phyloP scores from a whole-genome alignment of 2,329 filamentous ascomycete genomes.

The Pseudogymnoascus sp. region DNA sequence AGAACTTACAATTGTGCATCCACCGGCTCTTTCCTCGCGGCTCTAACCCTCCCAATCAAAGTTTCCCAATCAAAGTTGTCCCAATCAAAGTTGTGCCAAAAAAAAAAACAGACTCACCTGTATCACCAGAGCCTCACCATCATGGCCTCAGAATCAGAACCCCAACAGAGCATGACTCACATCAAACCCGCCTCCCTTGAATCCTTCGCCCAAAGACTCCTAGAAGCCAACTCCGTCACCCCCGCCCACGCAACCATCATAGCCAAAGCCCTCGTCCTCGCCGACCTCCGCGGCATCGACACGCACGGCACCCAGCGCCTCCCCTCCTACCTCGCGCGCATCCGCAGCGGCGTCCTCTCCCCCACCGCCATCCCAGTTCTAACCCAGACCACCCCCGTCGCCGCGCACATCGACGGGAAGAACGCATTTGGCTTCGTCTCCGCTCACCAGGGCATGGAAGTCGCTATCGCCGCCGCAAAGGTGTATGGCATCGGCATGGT shows the following conservation, averaged over 20 bases:
- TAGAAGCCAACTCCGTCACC: constrained; percentile 55
- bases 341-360: constrained; percentile 63
- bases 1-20: not conserved
- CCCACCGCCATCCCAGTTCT: constrained; percentile 52
- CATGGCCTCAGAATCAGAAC: constrained; percentile 1
- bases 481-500: constrained; percentile 68
- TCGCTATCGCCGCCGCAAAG: constrained; percentile 59
- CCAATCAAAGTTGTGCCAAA: not conserved
- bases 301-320: constrained; percentile 74
- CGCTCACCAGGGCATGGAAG: constrained; percentile 57
- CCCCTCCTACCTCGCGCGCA: constrained; percentile 67
- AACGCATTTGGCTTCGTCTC: constrained; percentile 74
- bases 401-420: constrained; percentile 58
- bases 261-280: constrained; percentile 62
- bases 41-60: not conserved
- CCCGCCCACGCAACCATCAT: constrained; percentile 52
- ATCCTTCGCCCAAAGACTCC: constrained; percentile 45
- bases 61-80: not conserved
- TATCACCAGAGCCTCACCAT: not conserved
- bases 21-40: not conserved
- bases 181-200: not conserved
- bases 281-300: constrained; percentile 72
- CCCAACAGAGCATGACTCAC: not conserved
- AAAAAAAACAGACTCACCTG: not conserved
- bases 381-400: constrained; percentile 59